These are phyloP conservation scores for Pseudocercospora vitis DNA, from an alignment of 2,329 filamentous ascomycete genomes.

Conservation along the genomic window DNA sequence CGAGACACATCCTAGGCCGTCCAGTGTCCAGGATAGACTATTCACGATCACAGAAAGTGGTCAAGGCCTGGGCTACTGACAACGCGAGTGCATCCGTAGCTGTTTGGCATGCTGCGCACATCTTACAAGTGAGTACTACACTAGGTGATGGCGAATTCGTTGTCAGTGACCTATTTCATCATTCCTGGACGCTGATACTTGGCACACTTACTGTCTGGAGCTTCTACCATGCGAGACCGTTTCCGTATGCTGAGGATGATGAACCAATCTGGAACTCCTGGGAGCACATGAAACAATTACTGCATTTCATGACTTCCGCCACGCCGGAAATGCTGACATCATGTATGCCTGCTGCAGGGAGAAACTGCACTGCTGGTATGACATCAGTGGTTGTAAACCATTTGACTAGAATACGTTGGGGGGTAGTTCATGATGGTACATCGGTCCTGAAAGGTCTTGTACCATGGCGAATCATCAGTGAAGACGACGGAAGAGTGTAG, in stretches of 20 bases:
- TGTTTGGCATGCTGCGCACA: constrained; percentile 55
- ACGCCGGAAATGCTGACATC: constrained; percentile 40
- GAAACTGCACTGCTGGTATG: constrained; percentile 53
- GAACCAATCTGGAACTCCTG: constrained; percentile 50
- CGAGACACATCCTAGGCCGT: constrained; percentile 59
- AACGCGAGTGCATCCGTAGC: constrained; percentile 45
- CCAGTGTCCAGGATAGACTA: constrained; percentile 54
- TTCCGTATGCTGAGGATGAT: constrained; percentile 27
- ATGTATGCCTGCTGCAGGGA: constrained; percentile 40
- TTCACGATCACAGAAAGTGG: constrained; percentile 50
- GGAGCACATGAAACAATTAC: constrained; percentile 50
- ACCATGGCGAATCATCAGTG: constrained; percentile 40
- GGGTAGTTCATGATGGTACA: constrained; percentile 62
- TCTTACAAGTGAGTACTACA: constrained; percentile 52
- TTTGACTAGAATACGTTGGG: constrained; percentile 60
- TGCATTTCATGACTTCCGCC: constrained; percentile 44
- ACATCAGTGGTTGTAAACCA: constrained; percentile 57
- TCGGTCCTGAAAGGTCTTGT: constrained; percentile 52
- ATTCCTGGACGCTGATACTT: constrained; percentile 63
- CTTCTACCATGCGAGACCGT: constrained; percentile 50
- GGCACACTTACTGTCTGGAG: constrained; percentile 60
- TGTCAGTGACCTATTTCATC: constrained; percentile 58
- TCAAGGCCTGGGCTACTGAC: constrained; percentile 53
- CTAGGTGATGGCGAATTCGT: constrained; percentile 52
- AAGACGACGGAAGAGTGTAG: constrained; percentile 17